These are phyloP conservation scores for Penicillium sp. DNA, from an alignment of 2,329 filamentous ascomycete genomes.

Conservation along the genomic window DNA sequence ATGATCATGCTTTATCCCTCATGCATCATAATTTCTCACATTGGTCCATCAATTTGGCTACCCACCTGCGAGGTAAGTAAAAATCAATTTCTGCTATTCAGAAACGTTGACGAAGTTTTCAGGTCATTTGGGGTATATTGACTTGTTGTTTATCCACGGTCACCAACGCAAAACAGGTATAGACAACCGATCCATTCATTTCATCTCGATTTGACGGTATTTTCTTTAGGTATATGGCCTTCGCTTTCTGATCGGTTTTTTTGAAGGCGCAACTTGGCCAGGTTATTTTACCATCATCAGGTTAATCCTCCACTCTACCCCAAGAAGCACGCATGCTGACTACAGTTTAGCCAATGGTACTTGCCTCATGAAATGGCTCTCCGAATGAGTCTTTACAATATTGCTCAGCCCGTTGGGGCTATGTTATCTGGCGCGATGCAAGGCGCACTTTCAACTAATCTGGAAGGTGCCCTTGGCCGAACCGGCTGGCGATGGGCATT, in stretches of 20 bases:
- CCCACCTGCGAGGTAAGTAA: neutral
- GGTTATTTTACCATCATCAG: neutral
- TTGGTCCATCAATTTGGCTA: neutral
- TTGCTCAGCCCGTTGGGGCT: neutral
- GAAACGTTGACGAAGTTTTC: neutral
- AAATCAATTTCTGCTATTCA: neutral
- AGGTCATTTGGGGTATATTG: neutral
- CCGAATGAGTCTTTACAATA: neutral
- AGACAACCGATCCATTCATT: neutral
- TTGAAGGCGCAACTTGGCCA: neutral
- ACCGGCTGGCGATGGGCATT: neutral
- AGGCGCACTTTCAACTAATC: neutral
- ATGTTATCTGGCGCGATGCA: neutral
- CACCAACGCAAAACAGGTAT: neutral
- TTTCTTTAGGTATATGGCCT: neutral
- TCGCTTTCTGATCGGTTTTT: neutral
- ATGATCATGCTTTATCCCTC: neutral
- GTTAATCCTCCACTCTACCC: neutral
- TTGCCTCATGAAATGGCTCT: neutral
- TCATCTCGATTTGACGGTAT: neutral
- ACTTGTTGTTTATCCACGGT: neutral
- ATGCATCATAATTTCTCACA: neutral
- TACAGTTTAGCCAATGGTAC: neutral
- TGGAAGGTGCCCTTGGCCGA: neutral
- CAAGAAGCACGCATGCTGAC: neutral